phyloP scores from a whole-genome alignment of 805 yeast genomes.

The Wickerhamiella allomyrinae region DNA sequence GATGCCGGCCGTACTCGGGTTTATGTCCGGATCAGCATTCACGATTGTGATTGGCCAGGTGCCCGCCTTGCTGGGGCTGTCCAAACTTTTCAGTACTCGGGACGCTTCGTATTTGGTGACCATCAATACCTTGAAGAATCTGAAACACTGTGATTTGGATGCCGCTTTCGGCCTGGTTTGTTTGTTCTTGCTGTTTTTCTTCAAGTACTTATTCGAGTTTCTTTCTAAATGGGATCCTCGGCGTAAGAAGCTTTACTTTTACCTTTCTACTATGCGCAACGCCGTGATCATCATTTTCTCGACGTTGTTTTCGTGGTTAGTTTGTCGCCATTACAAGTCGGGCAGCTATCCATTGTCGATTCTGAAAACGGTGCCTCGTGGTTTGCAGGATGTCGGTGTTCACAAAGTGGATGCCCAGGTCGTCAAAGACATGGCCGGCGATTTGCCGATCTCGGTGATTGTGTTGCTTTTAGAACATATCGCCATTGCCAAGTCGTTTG shows the following conservation, averaged over 20 bases:
- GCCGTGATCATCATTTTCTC: constrained; percentile 72
- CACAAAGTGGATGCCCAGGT: constrained; percentile 51
- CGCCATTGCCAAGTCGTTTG: constrained; percentile 86
- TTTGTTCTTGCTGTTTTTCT: constrained; percentile 50
- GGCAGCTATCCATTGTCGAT: constrained; percentile 38
- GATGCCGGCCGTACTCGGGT: constrained; percentile 83
- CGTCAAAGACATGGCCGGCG: constrained; percentile 47
- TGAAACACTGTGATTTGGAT: constrained; percentile 54
- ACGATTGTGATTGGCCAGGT: constrained; percentile 73
- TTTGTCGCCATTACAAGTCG: constrained; percentile 34
- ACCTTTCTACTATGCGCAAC: constrained; percentile 59
- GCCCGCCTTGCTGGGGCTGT: constrained; percentile 70
- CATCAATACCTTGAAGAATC: constrained; percentile 54
- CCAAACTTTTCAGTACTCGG: constrained; percentile 53
- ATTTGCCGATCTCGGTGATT: constrained; percentile 74
- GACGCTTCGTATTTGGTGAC: constrained; percentile 54
- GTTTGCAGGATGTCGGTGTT: constrained; percentile 62
- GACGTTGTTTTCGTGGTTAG: constrained; percentile 70
- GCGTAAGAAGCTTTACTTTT: constrained; percentile 45
- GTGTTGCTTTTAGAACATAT: constrained; percentile 80
- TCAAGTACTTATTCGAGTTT: constrained; percentile 51
- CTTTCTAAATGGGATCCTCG: constrained; percentile 54
- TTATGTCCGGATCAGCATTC: constrained; percentile 90
- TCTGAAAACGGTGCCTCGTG: constrained; percentile 70
- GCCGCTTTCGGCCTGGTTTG: constrained; percentile 83